Evolutionary conservation across 1,139 yeast genomes (phyloP), one percentile per base, ranked within the genome.

Genomic region (Saccharomyces pastorianus): DNA sequence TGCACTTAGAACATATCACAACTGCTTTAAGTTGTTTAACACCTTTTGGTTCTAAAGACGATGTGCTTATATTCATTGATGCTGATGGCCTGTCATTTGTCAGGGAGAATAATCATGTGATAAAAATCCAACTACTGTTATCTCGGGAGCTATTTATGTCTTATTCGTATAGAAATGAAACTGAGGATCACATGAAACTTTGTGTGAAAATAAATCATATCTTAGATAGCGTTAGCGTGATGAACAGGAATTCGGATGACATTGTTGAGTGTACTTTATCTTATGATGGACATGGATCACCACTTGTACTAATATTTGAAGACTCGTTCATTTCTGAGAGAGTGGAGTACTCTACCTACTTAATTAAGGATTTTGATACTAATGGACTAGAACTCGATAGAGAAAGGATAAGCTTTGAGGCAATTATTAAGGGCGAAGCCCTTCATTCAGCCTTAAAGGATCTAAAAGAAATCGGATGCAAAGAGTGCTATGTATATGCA

Each of bases 251-350:
- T 49, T 47, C 56, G n/a, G 69, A 66, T 47, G 72, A 68, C 55
- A 56, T 63, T 34, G 81, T 76, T 1, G 77, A 76, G 56, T 78
- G 82, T 57, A 75, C 78, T 1, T 59, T 81, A 47, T 70, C 76
- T 4, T 81, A 80, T 59, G 69, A 73, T 49, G 79, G 88, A 0
- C 75, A 75, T 13, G 95, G 95, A 0, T 65, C 75, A 6, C 91
- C 95, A 0, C 79, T 89, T 55, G 75, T 82, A 1, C 69, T 88
- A 25, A 84, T 83, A 28, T 87, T 88, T 68, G 90, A 85, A 62
- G 95, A 88, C 66, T 76, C 79, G 2, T 69, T 76, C 51, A 81
- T 88, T 60, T 79, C 84, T 46, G 95, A 89, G 61, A 76, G 81
- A 55, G 83, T 89, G 58, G 91, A 86, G 61, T 80, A 88, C 59